These are phyloP conservation scores for Dysphania ambrosioides DNA, from an alignment of 148 eudicot species.

Conservation along the genomic window DNA sequence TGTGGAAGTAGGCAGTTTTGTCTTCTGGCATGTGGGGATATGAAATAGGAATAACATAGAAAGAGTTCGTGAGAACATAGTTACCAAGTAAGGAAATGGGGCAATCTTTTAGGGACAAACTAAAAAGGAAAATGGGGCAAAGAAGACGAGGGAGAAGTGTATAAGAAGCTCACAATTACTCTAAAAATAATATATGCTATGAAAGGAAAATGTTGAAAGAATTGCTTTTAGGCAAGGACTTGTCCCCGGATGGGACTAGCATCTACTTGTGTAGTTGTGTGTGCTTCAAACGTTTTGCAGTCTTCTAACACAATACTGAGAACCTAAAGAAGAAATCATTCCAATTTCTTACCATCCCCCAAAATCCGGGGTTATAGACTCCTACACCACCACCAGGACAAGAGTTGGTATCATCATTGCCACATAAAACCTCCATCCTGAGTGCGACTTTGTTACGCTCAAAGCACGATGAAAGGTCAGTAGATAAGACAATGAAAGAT, in stretches of 20 bases:
- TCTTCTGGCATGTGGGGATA: too few species aligned
- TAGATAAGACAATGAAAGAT: constrained; percentile 48
- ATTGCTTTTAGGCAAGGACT: too few species aligned
- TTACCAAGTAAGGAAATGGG: too few species aligned
- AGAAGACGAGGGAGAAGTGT: too few species aligned
- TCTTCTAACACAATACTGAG: not conserved
- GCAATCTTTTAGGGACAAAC: too few species aligned
- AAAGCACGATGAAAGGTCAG: constrained; percentile 91
- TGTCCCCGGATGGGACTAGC: not conserved
- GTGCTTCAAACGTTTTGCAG: too few species aligned
- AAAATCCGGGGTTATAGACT: constrained; percentile 89
- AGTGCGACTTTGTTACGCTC: constrained; percentile 81
- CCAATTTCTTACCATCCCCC: constrained; percentile 81
- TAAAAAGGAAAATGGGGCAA: too few species aligned
- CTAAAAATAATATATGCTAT: too few species aligned
- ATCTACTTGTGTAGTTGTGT: too few species aligned
- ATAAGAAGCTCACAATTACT: not conserved
- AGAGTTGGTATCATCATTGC: constrained; percentile 32
- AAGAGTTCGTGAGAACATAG: too few species aligned
- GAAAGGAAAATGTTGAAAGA: not conserved
- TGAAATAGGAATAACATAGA: too few species aligned
- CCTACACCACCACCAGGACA: constrained; percentile 93
- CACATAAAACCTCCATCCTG: constrained; percentile 82
- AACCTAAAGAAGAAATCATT: not conserved
- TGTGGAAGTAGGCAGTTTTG: too few species aligned